Conservation (phyloP, 1,284 basidiomycete genomes). For the Wallemia hederae region DNA sequence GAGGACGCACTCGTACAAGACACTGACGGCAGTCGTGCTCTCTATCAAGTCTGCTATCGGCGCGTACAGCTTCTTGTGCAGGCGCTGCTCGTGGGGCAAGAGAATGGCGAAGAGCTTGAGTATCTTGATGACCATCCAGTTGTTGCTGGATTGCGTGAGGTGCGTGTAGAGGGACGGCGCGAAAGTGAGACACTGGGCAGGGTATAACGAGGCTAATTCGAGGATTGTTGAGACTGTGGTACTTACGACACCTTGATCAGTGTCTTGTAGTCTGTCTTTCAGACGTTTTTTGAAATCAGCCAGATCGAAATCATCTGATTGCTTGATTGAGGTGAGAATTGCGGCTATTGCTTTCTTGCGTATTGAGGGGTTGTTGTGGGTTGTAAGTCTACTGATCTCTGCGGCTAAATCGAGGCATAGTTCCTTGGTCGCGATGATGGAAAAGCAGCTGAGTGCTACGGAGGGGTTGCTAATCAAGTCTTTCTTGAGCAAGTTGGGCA, state of each 20-base stretch:
- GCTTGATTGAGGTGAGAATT: constrained; percentile 42
- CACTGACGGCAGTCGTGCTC: constrained; percentile 77
- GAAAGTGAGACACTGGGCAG: constrained; percentile 44
- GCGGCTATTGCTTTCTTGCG: constrained; percentile 66
- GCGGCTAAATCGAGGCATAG: constrained; percentile 18
- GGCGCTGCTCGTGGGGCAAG: constrained; percentile 65
- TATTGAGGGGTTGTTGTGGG: constrained; percentile 61
- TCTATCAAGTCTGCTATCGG: constrained; percentile 84
- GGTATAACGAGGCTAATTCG: constrained; percentile 56
- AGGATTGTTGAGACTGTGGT: constrained; percentile 83
- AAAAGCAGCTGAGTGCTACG: not conserved
- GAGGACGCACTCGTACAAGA: constrained; percentile 92
- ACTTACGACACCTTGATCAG: constrained; percentile 65
- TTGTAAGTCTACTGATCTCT: constrained; percentile 64
- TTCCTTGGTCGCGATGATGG: not conserved
- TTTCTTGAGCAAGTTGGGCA: constrained; percentile 94
- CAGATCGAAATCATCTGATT: constrained; percentile 43
- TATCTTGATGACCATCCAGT: constrained; percentile 99
- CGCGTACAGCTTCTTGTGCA: constrained; percentile 74
- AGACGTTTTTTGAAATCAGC: constrained; percentile 35
- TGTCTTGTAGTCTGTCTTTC: constrained; percentile 57
- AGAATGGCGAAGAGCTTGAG: constrained; percentile 81
- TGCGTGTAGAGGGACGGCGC: constrained; percentile 83
- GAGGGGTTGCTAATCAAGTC: constrained; percentile 19
- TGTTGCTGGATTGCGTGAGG: constrained; percentile 81